These are phyloP conservation scores for Rhododendron williamsianum DNA, from an alignment of 148 eudicot genomes.

Conservation along the genomic window DNA sequence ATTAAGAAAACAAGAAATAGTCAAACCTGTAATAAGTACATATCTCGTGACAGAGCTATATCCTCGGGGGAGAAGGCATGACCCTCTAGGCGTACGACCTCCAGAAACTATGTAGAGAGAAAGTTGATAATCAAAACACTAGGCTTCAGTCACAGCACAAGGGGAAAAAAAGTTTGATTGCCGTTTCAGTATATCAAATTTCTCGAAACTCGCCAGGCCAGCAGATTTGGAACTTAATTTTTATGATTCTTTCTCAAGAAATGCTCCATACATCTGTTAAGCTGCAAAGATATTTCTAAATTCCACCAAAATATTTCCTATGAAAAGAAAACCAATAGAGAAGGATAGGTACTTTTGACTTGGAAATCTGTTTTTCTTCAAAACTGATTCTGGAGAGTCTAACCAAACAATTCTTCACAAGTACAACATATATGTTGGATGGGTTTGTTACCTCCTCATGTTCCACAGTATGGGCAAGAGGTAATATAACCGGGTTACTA, in stretches of 20 bases:
- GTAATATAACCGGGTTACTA: slow-evolving; percentile 47
- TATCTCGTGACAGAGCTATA: slow-evolving; percentile 37
- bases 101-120: slow-evolving; percentile 28
- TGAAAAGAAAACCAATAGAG: neutral
- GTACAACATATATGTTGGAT: neutral
- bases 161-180: neutral
- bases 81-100: slow-evolving; percentile 50
- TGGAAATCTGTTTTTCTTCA: neutral
- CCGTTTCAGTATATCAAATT: neutral
- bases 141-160: neutral
- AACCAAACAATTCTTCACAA: neutral
- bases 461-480: slow-evolving; percentile 51
- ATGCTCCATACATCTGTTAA: neutral
- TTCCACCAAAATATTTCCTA: neutral
- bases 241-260: neutral
- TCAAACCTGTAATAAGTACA: slow-evolving; percentile 49
- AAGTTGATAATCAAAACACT: neutral
- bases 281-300: neutral
- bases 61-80: slow-evolving; percentile 50
- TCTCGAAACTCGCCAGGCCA: neutral
- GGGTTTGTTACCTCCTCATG: slow-evolving; percentile 49
- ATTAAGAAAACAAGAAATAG: neutral
- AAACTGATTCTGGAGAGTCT: neutral
- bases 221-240: neutral
- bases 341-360: neutral